Evolutionary conservation across 345 rosid species (phyloP), one percentile per base, ranked within the genome.

Genomic region (Murraya paniculata): DNA sequence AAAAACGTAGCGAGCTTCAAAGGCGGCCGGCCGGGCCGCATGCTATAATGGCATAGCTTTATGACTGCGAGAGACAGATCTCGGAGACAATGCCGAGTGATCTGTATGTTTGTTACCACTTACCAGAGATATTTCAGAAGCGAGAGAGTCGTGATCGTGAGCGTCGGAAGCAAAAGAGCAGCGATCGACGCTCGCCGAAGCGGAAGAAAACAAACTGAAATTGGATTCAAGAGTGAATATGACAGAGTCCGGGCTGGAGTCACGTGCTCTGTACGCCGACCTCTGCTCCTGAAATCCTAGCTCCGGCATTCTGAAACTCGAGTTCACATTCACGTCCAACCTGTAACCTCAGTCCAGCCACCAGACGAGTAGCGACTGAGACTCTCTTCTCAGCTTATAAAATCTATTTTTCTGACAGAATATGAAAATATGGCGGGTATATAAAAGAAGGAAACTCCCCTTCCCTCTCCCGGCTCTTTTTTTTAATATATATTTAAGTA

Each of bases 141-240:
- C 77, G 68, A 90, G 78, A 66, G 91, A 89, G 79, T 91, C 94
- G 61, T 79, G 93, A 71, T 93, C 96, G 73, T 82, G 89, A 73
- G 90, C 88, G 60, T 93, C 97, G 76, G 98, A 93, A 30, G 94
- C 89, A 33, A 91, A 88, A 62, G 98, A 95, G 90, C 94, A 93
- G 83, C 95, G 98, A 77, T 89, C 97, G 71, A 93, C 97, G 79
- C 97, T 91, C 22, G 91, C 94, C 75, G 98, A 91, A 76, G 98
- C 90, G 62, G 99, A 93, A 55, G 99, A 90, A 83, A 93, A 93
- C 68, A 91, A 90, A 60, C 97, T 93, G 79, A 92, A 91, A 78
- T 88, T 92, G 30, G 95, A 89, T 73, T 94, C 98, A 45, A 86
- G 89, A 27, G 98, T 87, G 91, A 92, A 92, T 78, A 87, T 90